Evolutionary conservation across 2,329 filamentous ascomycete species (phyloP), one percentile per base, ranked within the genome.

Genomic region (Colletotrichum sp.): DNA sequence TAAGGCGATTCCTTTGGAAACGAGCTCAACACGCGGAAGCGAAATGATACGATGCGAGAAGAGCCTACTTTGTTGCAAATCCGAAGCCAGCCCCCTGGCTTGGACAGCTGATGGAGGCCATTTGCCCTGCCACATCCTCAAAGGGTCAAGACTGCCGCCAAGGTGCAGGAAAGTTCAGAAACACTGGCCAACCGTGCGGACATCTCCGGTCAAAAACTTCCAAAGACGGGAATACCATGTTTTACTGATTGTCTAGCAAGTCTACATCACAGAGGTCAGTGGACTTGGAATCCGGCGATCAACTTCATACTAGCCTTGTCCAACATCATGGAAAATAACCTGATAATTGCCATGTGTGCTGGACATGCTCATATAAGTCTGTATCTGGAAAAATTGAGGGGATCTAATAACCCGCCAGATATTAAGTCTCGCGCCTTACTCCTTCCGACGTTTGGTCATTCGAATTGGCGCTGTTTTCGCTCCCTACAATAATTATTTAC

Each of bases 351-450:
- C n/a, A 2, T 24, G n/a, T 52, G 12, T 13, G 10, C 6, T 52
- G 44, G 3, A 1, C 44, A 21, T 21, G 0, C 44, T 13, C 2
- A 52, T 21, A 5, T 8, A 0, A 13, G n/a, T 21, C 44, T 3
- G n/a, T 8, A 52, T 52, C 44, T 52, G 44, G n/a, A 12, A 52
- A 24, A 12, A 52, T 13, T 21, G 44, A 1, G 44, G 12, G n/a
- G n/a, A 52, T 52, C 44, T 52, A 52, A 52, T 52, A 52, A 21
- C 3, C 44, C 9, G n/a, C n/a, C 44, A 52, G 44, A 52, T 52
- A 52, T 52, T 52, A 52, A 21, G n/a, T 52, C 44, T 52, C 0
- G 10, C 44, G n/a, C 44, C 44, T 52, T 52, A 52, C n/a, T 52
- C 2, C 44, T 52, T 21, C 44, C 44, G 44, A 21, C n/a, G 4